Base-by-base conservation (phyloP, 176 grass and related monocot species). In the Typha latifolia region DNA sequence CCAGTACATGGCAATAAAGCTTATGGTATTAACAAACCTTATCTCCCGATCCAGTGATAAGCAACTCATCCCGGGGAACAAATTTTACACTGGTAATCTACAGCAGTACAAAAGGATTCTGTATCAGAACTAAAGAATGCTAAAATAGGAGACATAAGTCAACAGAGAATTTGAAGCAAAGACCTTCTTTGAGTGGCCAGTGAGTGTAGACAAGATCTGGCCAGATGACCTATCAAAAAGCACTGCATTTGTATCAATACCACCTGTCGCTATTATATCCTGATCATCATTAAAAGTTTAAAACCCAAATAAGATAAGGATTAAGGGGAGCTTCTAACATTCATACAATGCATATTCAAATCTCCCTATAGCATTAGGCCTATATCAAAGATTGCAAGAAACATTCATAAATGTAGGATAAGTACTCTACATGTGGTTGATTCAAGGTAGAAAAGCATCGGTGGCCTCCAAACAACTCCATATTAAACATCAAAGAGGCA, bases 181-280 rank as follows among this genome's bases (percentile, higher is more conserved):
- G 14, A 99, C 95, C 95, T 90, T 94, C 74, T 99, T 99, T 16
- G 95, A 99, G 71, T 99, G 95, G 49, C 95, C 95, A 81, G 77
- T 64, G 61, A 99, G 86, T 31, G 95, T 99, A 14, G 76, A 94
- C 66, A 90, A 81, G 69, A 99, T 87, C 85, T 99, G 86, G 70
- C 95, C 95, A 34, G 95, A 93, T 66, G 74, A 16, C 55, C 95
- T 86, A 76, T 90, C 77, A 75, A 99, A 99, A 65, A 99, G 67
- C 71, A 99, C 95, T 7, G 89, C 95, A 81, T 93, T 99, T 49
- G 95, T 85, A 81, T 99, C 95, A 13, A 85, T 78, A 67, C 95
- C 95, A 2, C 89, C 95, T 26, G 89, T 99, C 80, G 89, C 95
- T 72, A 99, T 73, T 68, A 90, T 76, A 71, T 99, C 95, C 95